Evolutionary conservation across 2,329 filamentous ascomycete species (phyloP), one percentile per base, ranked within the genome.

Genomic region (Aspergillus puulaauensis): DNA sequence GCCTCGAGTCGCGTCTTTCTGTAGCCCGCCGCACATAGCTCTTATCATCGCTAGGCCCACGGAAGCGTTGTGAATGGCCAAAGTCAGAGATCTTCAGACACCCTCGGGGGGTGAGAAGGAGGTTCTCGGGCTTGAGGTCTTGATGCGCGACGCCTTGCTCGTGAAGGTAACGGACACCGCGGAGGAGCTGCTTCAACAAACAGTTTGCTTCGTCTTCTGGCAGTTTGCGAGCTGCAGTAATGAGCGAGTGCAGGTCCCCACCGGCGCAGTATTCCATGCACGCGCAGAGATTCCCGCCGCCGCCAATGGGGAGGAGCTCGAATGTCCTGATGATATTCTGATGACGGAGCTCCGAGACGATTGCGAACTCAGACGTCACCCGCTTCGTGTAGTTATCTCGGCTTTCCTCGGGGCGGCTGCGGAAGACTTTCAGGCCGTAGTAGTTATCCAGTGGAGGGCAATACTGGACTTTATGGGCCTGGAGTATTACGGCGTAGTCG

Each of bases 81-180:
- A 52, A 52, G 27, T 52, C 50, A 1, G 50, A 45, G 17, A 52
- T 52, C 27, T 45, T 51, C 11, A 51, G 37, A 27, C 48, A 41
- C 14, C 35, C 48, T 6, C 21, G 6, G 0, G 27, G 14, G 2
- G 48, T 51, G 3, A 51, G 48, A n/a, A 51, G 48, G 35, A 51
- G 48, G 9, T 51, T 51, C 23, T 51, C 48, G 3, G 48, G 48
- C 21, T 51, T 51, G n/a, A 51, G 35, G 23, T 41, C 48, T 8
- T 17, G 48, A 15, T 51, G 48, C 14, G 48, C 48, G 37, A 51
- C 15, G 35, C 48, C 48, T 21, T 15, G 15, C 9, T 51, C 23
- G 48, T 51, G 48, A 15, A 51, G 35, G 15, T 51, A 51, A 3
- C 3, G 4, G 23, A 41, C 17, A 9, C 48, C 48, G 14, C 48